These are phyloP conservation scores for Mycena latifolia DNA, from an alignment of 768 basidiomycete species.

Conservation along the genomic window DNA sequence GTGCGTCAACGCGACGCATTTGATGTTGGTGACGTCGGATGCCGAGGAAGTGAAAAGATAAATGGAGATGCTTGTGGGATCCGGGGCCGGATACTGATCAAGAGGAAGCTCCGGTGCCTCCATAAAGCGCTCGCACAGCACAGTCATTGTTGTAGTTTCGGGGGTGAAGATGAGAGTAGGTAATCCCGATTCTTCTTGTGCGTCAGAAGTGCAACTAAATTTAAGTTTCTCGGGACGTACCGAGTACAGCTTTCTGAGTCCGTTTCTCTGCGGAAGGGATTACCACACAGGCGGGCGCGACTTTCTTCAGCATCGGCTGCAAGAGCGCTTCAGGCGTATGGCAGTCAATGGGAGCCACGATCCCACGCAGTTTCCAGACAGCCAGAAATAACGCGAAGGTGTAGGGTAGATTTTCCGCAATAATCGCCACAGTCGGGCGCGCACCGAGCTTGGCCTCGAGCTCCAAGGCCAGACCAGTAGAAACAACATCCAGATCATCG, in stretches of 20 bases:
- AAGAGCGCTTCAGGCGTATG: conserved; percentile 48
- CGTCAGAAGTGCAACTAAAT: conserved; percentile 23
- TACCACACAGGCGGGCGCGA: conserved; percentile 44
- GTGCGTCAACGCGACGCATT: conserved; percentile 50
- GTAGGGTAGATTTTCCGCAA: conserved; percentile 52
- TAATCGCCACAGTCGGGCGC: conserved; percentile 46
- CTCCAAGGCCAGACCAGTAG: conserved; percentile 46
- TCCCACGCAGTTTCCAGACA: conserved; percentile 50
- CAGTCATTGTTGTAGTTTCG: conserved; percentile 44
- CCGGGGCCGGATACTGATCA: conserved; percentile 38
- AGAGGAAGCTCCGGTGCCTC: conserved; percentile 39
- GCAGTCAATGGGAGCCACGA: conserved; percentile 47
- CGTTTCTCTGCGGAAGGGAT: conserved; percentile 38
- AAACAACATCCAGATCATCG: conserved; percentile 47
- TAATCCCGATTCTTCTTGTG: not conserved
- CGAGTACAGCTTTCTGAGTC: conserved; percentile 40
- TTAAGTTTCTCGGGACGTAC: conserved; percentile 36
- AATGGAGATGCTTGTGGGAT: conserved; percentile 40
- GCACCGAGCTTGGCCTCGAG: conserved; percentile 40
- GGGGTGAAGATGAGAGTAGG: conserved; percentile 38
- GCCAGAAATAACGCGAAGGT: conserved; percentile 46
- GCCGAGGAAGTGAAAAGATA: conserved; percentile 53
- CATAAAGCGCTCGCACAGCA: conserved; percentile 44
- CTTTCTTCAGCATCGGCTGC: conserved; percentile 46
- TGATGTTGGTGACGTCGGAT: conserved; percentile 47